These are phyloP conservation scores for Athelia psychrophila DNA, from an alignment of 1,284 basidiomycete genomes.

Conservation along the genomic window DNA sequence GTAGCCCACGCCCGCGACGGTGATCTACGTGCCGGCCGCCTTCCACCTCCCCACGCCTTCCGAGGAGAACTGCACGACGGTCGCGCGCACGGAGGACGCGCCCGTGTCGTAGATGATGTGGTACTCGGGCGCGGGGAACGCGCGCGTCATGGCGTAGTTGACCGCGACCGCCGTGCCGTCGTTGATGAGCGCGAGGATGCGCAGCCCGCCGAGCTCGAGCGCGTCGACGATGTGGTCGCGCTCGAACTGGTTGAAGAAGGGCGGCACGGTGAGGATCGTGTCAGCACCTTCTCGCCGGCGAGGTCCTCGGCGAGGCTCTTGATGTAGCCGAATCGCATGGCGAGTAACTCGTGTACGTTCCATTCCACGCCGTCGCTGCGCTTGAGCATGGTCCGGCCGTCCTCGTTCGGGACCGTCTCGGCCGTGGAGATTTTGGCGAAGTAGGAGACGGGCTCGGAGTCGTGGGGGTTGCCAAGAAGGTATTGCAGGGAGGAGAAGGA, in stretches of 20 bases:
- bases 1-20: too few species aligned
- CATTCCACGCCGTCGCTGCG: slow-evolving; percentile 72
- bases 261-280: slow-evolving; percentile 83
- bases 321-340: slow-evolving; percentile 92
- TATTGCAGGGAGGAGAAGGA: slow-evolving; percentile 87
- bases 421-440: slow-evolving; percentile 66
- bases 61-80: slow-evolving; percentile 63
- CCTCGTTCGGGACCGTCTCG: slow-evolving; percentile 60
- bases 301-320: slow-evolving; percentile 83
- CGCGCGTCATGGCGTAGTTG: slow-evolving; percentile 95
- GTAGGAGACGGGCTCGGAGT: slow-evolving; percentile 61
- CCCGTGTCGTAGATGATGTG: too few species aligned
- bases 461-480: slow-evolving; percentile 74
- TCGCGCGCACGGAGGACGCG: too few species aligned
- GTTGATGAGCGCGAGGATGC: slow-evolving; percentile 82
- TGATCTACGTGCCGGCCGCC: slow-evolving; percentile 91
- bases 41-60: slow-evolving; percentile 90
- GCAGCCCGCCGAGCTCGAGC: slow-evolving; percentile 86
- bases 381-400: slow-evolving; percentile 52
- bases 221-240: slow-evolving; percentile 90
- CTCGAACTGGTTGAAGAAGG: slow-evolving; percentile 85
- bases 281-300: slow-evolving; percentile 78
- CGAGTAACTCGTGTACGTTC: slow-evolving; percentile 89
- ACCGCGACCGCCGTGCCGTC: slow-evolving; percentile 93
- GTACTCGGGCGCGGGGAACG: slow-evolving; percentile 79